Base-by-base conservation (phyloP, 129 eudicot species). In the Logfia minima region DNA sequence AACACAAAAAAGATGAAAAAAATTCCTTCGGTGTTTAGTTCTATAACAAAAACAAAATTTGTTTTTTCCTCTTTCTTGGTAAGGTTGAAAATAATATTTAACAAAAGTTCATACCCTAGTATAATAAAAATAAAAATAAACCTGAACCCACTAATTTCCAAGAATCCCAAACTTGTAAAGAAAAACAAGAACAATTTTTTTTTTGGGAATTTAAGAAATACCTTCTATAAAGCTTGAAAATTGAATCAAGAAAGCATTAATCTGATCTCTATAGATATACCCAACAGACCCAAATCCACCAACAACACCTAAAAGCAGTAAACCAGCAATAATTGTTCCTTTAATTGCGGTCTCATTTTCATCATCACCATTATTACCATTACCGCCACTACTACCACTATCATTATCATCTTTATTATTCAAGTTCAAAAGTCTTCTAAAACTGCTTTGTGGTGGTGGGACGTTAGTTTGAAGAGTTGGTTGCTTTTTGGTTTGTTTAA, bases 251-350 rank as follows among this genome's bases (percentile, higher is more conserved):
- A 94, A 94, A 66, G 79, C 90, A 88, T 92, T 94, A 72, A 94
- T 83, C 86, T 91, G 97, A 55, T 91, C 99, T 72, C 80, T 94
- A 71, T 94, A 94, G n/a, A 91, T 51, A 41, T 87, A 94, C 9
- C 97, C 99, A 86, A 86, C 88, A 76, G 92, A 16, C 18, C 90
- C 99, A 85, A 94, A 91, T 3, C 99, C 99, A 58, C 97, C 97
- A 72, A 94, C 89, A 72, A 89, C 84, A 56, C 96, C 97, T 52
- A 94, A 83, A 56, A 94, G 90, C 90, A 91, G 68, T 81, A 94
- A 76, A 56, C 97, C 97, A 72, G 99, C 99, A 68, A 94, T 61
- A 72, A 94, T 71, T 39, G 90, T 86, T 17, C 99, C 99, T 71
- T 89, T 94, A 64, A 91, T 48, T 7, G 99, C 97, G 56, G 55